Evolutionary conservation across 208 protist species (phyloP).

Genomic region (Polymyxa betae): DNA sequence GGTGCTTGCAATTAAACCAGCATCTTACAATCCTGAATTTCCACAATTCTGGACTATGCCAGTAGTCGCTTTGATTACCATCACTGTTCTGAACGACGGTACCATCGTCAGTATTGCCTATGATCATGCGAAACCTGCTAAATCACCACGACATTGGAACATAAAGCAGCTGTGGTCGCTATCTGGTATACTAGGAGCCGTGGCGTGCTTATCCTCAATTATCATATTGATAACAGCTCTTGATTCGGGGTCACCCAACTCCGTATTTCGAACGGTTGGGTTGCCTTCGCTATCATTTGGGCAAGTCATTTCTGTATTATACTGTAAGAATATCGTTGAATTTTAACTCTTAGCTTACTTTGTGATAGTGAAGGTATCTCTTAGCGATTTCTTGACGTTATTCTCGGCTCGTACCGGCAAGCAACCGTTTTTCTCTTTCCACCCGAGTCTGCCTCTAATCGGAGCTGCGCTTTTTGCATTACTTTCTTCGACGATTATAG

Average conservation of each 20-base stretch:
- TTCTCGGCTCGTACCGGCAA: constrained; percentile 22
- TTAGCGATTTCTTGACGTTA: constrained; percentile 40
- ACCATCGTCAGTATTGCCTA: constrained; percentile 27
- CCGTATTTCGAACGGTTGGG: background rate
- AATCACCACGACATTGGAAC: background rate
- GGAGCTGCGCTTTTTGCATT: background rate
- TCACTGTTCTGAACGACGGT: constrained; percentile 50
- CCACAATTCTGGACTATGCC: constrained; percentile 41
- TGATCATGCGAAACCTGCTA: background rate
- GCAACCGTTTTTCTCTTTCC: background rate
- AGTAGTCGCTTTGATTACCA: constrained; percentile 30
- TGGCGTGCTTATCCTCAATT: background rate
- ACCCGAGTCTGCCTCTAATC: constrained; percentile 13
- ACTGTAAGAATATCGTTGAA: constrained; percentile 33
- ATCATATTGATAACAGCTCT: background rate
- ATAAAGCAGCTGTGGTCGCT: background rate
- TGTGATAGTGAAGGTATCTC: constrained; percentile 30
- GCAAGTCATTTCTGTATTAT: constrained; percentile 24
- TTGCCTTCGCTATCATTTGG: background rate
- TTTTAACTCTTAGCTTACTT: too few species aligned
- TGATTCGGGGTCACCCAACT: background rate
- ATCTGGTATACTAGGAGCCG: background rate
- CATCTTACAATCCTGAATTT: background rate
- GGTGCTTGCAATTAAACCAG: background rate
- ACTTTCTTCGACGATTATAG: background rate